These are phyloP conservation scores for Aphanomyces euteiches DNA, from an alignment of 352 stramenopile species.

Conservation along the genomic window DNA sequence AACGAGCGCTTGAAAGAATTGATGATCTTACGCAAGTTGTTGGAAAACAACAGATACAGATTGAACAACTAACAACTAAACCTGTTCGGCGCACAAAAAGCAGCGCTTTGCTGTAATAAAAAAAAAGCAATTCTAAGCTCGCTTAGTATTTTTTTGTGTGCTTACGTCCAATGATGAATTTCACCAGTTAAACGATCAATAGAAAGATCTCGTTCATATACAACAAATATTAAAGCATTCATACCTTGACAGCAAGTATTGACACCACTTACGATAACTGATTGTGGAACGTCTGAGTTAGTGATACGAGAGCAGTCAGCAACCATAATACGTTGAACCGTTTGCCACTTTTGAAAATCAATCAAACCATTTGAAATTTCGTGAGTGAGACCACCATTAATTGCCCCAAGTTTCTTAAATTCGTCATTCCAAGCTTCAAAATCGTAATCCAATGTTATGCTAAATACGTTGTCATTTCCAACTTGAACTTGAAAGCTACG, in stretches of 20 bases:
- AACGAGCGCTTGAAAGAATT: neutral
- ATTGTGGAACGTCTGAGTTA: constrained; percentile 3
- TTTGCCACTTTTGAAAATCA: constrained; percentile 29
- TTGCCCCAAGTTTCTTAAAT: constrained; percentile 30
- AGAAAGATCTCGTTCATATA: constrained; percentile 3
- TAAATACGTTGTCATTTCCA: constrained; percentile 37
- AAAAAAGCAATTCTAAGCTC: neutral
- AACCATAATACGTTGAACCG: constrained; percentile 27
- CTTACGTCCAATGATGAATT: neutral
- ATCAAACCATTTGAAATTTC: constrained; percentile 33
- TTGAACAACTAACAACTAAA: neutral
- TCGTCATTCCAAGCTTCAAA: constrained; percentile 32
- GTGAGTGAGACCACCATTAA: constrained; percentile 34
- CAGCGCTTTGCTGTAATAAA: too few species aligned
- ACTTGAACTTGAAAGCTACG: constrained; percentile 33
- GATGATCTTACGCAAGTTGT: neutral
- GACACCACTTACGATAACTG: neutral
- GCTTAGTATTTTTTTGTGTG: neutral
- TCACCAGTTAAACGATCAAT: constrained; percentile 28
- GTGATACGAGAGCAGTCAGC: constrained; percentile 31
- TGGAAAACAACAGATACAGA: neutral
- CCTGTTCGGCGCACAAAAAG: neutral
- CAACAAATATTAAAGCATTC: constrained; percentile 10
- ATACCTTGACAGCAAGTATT: constrained; percentile 24
- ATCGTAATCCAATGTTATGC: constrained; percentile 33